Evolutionary conservation across 2,329 filamentous ascomycete genomes (phyloP).

Genomic region (Trichoderma aggressivum): DNA sequence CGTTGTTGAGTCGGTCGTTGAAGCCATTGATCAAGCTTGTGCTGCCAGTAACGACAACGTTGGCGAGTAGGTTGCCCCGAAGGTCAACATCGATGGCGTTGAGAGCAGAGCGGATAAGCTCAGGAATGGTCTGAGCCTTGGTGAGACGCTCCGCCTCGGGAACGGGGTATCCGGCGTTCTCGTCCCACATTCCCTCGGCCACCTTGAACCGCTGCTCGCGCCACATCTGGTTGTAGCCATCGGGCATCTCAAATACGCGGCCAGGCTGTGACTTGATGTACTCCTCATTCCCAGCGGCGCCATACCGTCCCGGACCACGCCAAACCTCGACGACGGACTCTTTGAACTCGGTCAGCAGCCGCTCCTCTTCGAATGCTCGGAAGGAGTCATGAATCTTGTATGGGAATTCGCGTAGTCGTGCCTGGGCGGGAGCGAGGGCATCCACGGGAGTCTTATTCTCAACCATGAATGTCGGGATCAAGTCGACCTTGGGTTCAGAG

Average conservation of each 20-base stretch:
- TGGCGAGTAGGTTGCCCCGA: slow-evolving; percentile 75
- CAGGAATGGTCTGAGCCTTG: slow-evolving; percentile 76
- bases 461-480: slow-evolving; percentile 84
- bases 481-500: slow-evolving; percentile 65
- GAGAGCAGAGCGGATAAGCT: slow-evolving; percentile 74
- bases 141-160: slow-evolving; percentile 48
- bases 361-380: slow-evolving; percentile 82
- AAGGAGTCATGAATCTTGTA: slow-evolving; percentile 65
- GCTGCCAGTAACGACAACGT: slow-evolving; percentile 90
- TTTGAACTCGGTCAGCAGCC: slow-evolving; percentile 92
- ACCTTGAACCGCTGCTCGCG: slow-evolving; percentile 81
- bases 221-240: slow-evolving; percentile 95
- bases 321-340: slow-evolving; percentile 95
- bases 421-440: slow-evolving; percentile 75
- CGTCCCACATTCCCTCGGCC: slow-evolving; percentile 88
- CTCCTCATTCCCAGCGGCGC: slow-evolving; percentile 69
- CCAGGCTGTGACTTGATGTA: slow-evolving; percentile 68
- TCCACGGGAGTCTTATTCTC: slow-evolving; percentile 86
- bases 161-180: slow-evolving; percentile 63
- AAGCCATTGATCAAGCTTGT: slow-evolving; percentile 86
- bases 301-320: slow-evolving; percentile 71
- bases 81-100: slow-evolving; percentile 84
- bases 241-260: slow-evolving; percentile 93
- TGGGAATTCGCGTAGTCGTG: slow-evolving; percentile 67
- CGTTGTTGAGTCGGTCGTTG: slow-evolving; percentile 82